Base-by-base conservation (phyloP, 2,329 filamentous ascomycete species). In the Calonectria ilicicola region DNA sequence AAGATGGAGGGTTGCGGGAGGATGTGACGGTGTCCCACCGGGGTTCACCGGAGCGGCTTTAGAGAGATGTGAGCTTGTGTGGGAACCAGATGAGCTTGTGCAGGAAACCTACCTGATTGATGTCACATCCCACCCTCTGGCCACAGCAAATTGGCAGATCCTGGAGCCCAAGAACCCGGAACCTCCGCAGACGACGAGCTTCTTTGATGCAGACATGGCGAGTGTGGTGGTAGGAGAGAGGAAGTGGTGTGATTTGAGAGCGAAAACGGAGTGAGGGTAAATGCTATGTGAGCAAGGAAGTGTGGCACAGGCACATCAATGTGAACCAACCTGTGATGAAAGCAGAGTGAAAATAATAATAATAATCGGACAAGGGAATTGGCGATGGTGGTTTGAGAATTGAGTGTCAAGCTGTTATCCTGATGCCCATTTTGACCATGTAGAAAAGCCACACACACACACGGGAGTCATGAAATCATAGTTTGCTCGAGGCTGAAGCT, bases 121-220 rank as follows among this genome's bases (percentile, higher is more conserved):
- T 26, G 92, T 96, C 60, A 98, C 96, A 70, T 95, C 91, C 96
- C 96, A 98, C 68, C 95, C 95, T 81, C 95, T 89, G 56, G 92
- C 90, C 64, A 95, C 92, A 53, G 95, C 97, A 67, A 94, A 93
- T 87, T 95, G 97, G 87, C 97, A 98, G 86, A 99, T 98, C 69
- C 96, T 91, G 27, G 89, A 90, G 85, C 95, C 95, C 29, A 99
- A 86, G 82, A 98, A 99, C 40, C 97, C 96, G 84, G 95, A 98
- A 72, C 96, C 96, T 77, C 97, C 97, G 77, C 94, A 97, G 67
- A 99, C 95, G 49, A 98, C 92, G 51, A 99, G 88, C 84, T 92
- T 93, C 86, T 95, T 98, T 76, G 89, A 88, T 76, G 89, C 87
- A 66, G 89, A 85, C 84, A 91, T 90, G 84, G 82, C 85, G 69